Evolutionary conservation across 495 filamentous ascomycete genomes (phyloP), one percentile per base, ranked within the genome.

Genomic region (Durotheca rogersii): DNA sequence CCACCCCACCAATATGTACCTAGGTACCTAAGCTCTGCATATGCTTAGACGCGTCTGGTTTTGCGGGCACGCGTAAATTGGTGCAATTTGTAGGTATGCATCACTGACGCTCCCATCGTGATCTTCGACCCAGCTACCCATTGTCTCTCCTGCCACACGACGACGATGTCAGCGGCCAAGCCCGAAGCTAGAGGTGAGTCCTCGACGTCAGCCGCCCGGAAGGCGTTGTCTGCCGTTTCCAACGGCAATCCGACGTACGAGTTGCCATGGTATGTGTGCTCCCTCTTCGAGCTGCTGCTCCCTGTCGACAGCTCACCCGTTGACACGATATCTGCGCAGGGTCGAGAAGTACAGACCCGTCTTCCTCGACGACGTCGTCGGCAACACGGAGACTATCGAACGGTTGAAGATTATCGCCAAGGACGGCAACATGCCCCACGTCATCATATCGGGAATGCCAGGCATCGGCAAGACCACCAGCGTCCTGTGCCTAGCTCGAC

Each of bases 401-500:
- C 87, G 93, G 14, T 75, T 99, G 57, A 97, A 99, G 68, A 97
- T 99, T 58, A 99, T 99, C 57, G 91, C 94, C 12, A 93, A 90
- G 69, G 93, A 99, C 76, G 93, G 93, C 59, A 99, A 99, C 72
- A 96, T 99, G 89, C 93, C 93, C 4, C 93, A 99, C 70, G 76
- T 99, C 65, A 99, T 99, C 69, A 99, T 99, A 62, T 96, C 90
- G 6, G 93, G 93, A 51, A 96, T 96, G 93, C 93, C 93, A 6
- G 93, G 93, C 64, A 99, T 97, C 67, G 93, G 93, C 44, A 99
- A 99, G 79, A 99, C 93, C 6, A 97, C 93, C 5, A 96, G 91
- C 21, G 83, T 99, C 19, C 71, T 97, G 39, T 97, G 94, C 59
- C 83, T 99, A 20, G 92, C 93, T 6, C 82, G 93, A 43, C 91